Evolutionary conservation across 768 basidiomycete genomes (phyloP), one percentile per base, ranked within the genome.

Genomic region (Pseudohyphozyma bogoriensis): DNA sequence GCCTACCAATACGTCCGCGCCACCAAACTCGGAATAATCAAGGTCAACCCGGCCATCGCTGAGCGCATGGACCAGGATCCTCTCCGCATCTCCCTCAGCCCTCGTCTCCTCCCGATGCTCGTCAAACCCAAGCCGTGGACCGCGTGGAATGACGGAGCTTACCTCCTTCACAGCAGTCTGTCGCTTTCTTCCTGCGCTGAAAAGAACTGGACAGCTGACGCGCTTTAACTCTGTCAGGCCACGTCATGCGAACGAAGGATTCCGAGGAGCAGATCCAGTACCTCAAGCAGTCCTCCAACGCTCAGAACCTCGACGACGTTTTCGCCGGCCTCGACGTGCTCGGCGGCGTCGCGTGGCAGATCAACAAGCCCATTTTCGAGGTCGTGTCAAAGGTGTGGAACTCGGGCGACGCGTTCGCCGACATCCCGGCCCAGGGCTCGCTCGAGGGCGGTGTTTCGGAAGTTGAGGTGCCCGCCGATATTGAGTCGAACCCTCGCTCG

Each of bases 71-170:
- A 87, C 4, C 82, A 81, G 59, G 92, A 96, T 62, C 78, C 74
- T 42, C 70, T 91, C 24, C 75, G 77, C 16, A 79, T 83, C 55
- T 81, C 85, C 0, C 77, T 96, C 22, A 90, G 93, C 74, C 91
- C 93, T 20, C 87, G 91, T 2, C 88, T 93, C 73, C 79, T 99
- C 28, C 93, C 93, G 12, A 99, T 97, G 95, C 79, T 99, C 10
- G 80, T 92, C 29, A 83, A 84, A 63, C 93, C 93, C 3, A 84
- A 84, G 64, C 87, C 89, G 0, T 97, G 92, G 93, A 69, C 86
- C 2, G 77, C 78, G 58, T 79, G 83, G 64, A 80, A 85, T 56
- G 76, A 84, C 47, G 93, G 95, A 6, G 88, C 85, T 1, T 96
- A 96, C 71, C 74, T 93, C 28, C 82, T 83, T 67, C 88, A 84